Percentiles rank a stretch among this genome's conserved stretches.
phyloP scores from a whole-genome alignment of 1,139 yeast species.

The Kurtzmaniella quercitrusa region DNA sequence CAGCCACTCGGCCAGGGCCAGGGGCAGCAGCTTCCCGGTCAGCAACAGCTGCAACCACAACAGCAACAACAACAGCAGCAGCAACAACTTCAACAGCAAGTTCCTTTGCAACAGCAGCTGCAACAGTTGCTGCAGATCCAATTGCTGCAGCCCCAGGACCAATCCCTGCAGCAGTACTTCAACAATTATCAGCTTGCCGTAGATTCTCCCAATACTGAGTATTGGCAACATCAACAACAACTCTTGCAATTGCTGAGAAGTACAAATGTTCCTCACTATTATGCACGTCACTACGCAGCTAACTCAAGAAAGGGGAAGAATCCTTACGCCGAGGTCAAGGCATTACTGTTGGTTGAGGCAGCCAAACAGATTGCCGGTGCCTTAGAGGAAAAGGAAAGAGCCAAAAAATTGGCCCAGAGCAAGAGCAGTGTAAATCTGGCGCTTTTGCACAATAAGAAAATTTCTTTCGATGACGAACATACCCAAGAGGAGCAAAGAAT shows the following conservation, averaged over 20 bases:
- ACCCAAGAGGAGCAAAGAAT: slow-evolving; percentile 73
- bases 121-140: slow-evolving; percentile 17
- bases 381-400: slow-evolving; percentile 40
- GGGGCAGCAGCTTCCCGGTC: slow-evolving; percentile 9
- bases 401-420: slow-evolving; percentile 18
- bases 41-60: slow-evolving; percentile 11
- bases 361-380: slow-evolving; percentile 48
- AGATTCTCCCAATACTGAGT: slow-evolving; percentile 49
- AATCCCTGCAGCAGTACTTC: slow-evolving; percentile 10
- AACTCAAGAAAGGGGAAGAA: slow-evolving; percentile 58
- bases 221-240: slow-evolving; percentile 88
- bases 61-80: slow-evolving; percentile 13
- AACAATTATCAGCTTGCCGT: slow-evolving; percentile 34
- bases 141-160: slow-evolving; percentile 12
- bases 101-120: slow-evolving; percentile 26
- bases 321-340: slow-evolving; percentile 40
- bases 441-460: slow-evolving; percentile 60
- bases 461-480: slow-evolving; percentile 65
- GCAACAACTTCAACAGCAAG: slow-evolving; percentile 27
- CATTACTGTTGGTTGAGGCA: slow-evolving; percentile 50
- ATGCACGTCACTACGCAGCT: slow-evolving; percentile 90
- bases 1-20: slow-evolving; percentile 10
- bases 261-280: slow-evolving; percentile 73
- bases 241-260: slow-evolving; percentile 75
- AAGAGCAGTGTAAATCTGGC: slow-evolving; percentile 24